Base-by-base conservation (phyloP, 306 rosid species). In the Corylus heterophylla region DNA sequence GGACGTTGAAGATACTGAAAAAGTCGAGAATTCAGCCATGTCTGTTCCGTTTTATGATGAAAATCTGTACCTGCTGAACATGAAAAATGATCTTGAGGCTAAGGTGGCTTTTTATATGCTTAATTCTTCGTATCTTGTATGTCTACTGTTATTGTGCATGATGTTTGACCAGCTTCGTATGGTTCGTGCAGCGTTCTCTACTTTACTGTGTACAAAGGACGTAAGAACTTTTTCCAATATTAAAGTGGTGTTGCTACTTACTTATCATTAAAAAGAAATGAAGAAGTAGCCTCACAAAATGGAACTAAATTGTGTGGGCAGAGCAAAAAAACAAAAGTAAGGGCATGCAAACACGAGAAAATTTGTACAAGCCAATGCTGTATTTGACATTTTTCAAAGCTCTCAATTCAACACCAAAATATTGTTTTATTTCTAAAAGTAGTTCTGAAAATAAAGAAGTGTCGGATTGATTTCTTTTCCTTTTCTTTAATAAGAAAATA, bases 71-170 rank as follows among this genome's bases (percentile, higher is more conserved):
- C 74, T 83, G 54, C 80, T 96, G 83, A 96, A 96, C 81, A 81
- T 91, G 93, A 96, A 96, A 88, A 90, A 90, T 84, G 96, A 93
- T 84, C 79, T 83, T 10, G 99, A 96, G 71, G 83, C 90, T 62
- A 96, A 89, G 99, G 99, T 96, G 78, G 69, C 27, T 68, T 42
- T 68, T 25, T 68, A 68, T 44, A 10, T 18, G 71, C 29, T 14
- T 29, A 63, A 62, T 17, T 64, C 12, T 7, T 3, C 18, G 20
- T 64, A 18, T 52, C 47, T 9, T 64, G 29, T 52, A 47, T 9
- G 56, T 7, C 5, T 49, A n/a, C 51, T 73, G 9, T 58, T 0
- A 31, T 64, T 17, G n/a, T 7, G 48, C 48, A 35, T 64, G 48
- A 64, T 13, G 20, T 64, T 64, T 37, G 14, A 64, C 47, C 20